A percentile compares a stretch with the other conserved stretches of the same genome.
These are phyloP conservation scores for Rhizomucor pusillus DNA, from an alignment of 371 early-diverging fungal genomes.

Conservation along the genomic window DNA sequence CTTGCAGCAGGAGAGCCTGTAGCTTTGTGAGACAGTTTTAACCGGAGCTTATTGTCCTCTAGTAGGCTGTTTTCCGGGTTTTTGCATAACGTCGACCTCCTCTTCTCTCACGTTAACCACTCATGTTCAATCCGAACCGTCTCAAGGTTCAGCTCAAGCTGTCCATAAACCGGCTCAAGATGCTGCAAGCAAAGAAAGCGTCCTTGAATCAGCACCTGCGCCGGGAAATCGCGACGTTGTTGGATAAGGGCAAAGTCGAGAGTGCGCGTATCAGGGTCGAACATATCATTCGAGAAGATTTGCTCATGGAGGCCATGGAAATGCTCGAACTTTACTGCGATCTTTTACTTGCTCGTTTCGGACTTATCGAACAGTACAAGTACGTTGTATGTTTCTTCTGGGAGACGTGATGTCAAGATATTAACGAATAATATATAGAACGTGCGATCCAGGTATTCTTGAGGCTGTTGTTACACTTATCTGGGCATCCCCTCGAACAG, in stretches of 20 bases:
- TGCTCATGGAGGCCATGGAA: conserved; percentile 87
- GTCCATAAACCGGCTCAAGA: conserved; percentile 79
- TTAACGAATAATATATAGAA: conserved; percentile 31
- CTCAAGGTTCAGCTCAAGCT: conserved; percentile 89
- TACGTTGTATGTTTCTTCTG: conserved; percentile 25
- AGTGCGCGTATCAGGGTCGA: conserved; percentile 90
- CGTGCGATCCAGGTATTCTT: conserved; percentile 75
- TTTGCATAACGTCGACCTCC: too few species aligned
- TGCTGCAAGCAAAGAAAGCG: conserved; percentile 86
- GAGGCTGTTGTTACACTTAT: conserved; percentile 89
- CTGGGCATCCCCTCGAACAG: conserved; percentile 81
- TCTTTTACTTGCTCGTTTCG: conserved; percentile 82
- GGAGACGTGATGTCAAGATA: background rate
- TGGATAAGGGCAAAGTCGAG: conserved; percentile 82
- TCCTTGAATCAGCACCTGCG: conserved; percentile 72
- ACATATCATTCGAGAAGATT: conserved; percentile 92
- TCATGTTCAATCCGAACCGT: conserved; percentile 59
- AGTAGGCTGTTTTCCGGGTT: too few species aligned
- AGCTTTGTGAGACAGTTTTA: too few species aligned
- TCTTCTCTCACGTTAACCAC: too few species aligned
- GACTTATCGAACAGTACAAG: conserved; percentile 81
- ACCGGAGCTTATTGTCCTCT: too few species aligned
- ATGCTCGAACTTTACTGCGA: conserved; percentile 90
- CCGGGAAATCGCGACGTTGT: conserved; percentile 78
- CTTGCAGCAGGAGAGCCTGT: too few species aligned